Evolutionary conservation across 2,329 filamentous ascomycete genomes (phyloP), one percentile per base, ranked within the genome.

Genomic region (Ophiosphaerella narmari): DNA sequence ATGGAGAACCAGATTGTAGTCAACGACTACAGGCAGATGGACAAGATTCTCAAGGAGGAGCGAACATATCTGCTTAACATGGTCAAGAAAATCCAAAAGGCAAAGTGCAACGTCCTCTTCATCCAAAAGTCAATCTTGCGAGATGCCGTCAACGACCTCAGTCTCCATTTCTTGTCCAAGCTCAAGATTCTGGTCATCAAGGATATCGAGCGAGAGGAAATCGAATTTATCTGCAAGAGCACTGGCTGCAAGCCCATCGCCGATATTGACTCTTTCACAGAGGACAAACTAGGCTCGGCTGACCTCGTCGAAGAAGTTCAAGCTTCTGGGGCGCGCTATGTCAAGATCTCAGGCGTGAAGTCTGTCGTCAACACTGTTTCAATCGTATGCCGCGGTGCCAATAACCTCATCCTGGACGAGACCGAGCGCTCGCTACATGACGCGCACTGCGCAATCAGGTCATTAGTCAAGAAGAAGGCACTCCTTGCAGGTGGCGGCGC

Each of bases 11-110:
- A 95, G 71, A 97, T 99, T 59, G 88, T 96, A 29, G 94, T 99
- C 70, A 99, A 99, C 77, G 94, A 99, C 80, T 99, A 99, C 83
- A 86, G 94, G 71, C 94, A 99, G 75, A 99, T 99, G 94, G 94
- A 99, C 82, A 99, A 97, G 84, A 99, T 99, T 62, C 85, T 99
- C 65, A 99, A 99, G 80, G 94, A 99, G 79, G 94, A 99, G 81
- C 90, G 94, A 63, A 90, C 94, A 64, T 99, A 99, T 77, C 85
- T 99, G 59, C 84, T 99, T 51, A 97, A 97, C 81, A 90, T 99
- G 86, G 92, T 95, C 72, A 97, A 99, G 85, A 99, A 97, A 84
- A 99, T 99, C 77, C 97, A 97, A 80, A 99, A 97, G 83, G 92
- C 94, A 63, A 99, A 97, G 82, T 99, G 94, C 80, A 99, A 99